These are phyloP conservation scores for Xylaria sp. DNA, from an alignment of 2,329 filamentous ascomycete species.

Conservation along the genomic window DNA sequence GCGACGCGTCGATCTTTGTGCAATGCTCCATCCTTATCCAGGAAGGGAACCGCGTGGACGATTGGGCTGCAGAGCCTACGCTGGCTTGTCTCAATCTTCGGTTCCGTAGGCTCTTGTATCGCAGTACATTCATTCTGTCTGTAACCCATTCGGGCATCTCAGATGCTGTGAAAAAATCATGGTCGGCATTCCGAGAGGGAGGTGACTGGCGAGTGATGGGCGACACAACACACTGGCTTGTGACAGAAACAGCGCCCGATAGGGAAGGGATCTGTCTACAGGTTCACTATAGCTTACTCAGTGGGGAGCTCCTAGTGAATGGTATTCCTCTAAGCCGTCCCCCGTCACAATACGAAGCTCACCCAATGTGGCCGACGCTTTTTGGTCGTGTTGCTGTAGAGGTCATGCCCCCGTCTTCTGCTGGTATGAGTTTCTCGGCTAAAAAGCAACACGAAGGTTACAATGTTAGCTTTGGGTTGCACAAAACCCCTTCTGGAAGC, in stretches of 20 bases:
- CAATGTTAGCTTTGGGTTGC: constrained; percentile 8
- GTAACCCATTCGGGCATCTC: constrained; percentile 23
- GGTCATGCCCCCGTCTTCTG: constrained; percentile 53
- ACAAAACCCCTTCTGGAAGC: background rate
- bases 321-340: constrained; percentile 61
- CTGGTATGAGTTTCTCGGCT: constrained; percentile 56
- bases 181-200: constrained; percentile 21
- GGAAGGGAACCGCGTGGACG: constrained; percentile 14
- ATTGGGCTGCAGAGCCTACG: constrained; percentile 11
- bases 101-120: constrained; percentile 26
- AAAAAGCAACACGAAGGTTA: constrained; percentile 42
- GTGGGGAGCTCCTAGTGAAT: constrained; percentile 63
- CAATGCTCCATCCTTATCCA: constrained; percentile 33
- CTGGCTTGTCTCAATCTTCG: constrained; percentile 26
- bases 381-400: constrained; percentile 59
- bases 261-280: background rate
- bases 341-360: constrained; percentile 56
- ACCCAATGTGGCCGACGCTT: constrained; percentile 55
- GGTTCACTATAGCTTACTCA: constrained; percentile 63
- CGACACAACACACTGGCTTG: constrained; percentile 26
- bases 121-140: constrained; percentile 18
- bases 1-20: constrained; percentile 27
- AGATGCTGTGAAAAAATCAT: constrained; percentile 27
- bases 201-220: constrained; percentile 16
- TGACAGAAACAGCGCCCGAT: background rate